Evolutionary conservation across 2,329 filamentous ascomycete species (phyloP).

Genomic region (Acarospora socialis): DNA sequence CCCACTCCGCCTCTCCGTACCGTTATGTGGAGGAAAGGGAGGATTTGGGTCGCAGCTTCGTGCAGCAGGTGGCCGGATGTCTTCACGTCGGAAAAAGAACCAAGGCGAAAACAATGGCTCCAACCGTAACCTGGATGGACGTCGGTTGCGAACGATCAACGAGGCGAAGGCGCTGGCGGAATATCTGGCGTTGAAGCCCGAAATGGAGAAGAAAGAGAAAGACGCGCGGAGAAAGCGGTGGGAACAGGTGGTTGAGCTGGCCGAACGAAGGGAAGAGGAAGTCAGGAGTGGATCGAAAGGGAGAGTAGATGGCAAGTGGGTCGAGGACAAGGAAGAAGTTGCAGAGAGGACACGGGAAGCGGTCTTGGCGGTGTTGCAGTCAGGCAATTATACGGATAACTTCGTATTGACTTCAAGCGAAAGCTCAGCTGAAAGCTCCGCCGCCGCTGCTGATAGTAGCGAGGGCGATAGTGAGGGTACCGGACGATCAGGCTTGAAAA

Average conservation of each 20-base stretch:
- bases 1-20: conserved; percentile 64
- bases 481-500: conserved; percentile 17
- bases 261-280: conserved; percentile 72
- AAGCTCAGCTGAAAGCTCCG: conserved; percentile 26
- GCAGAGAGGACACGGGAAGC: conserved; percentile 71
- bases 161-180: conserved; percentile 93
- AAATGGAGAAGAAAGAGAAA: conserved; percentile 91
- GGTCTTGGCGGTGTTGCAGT: conserved; percentile 58
- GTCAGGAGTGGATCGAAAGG: conserved; percentile 58
- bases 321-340: conserved; percentile 86
- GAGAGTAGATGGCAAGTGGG: conserved; percentile 77
- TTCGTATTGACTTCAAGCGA: conserved; percentile 25
- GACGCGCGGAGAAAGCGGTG: conserved; percentile 72
- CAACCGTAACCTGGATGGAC: conserved; percentile 83
- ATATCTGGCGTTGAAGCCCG: conserved; percentile 87
- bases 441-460: conserved; percentile 21
- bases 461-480: conserved; percentile 24
- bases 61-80: conserved; percentile 95
- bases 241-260: conserved; percentile 74
- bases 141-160: conserved; percentile 76
- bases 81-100: conserved; percentile 76
- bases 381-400: conserved; percentile 33
- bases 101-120: conserved; percentile 76
- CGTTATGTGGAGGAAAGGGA: conserved; percentile 84
- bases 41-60: conserved; percentile 95